Percentiles rank a stretch among this genome's conserved stretches.
phyloP scores from a whole-genome alignment of 768 basidiomycete species.

The Suillus weaverae region DNA sequence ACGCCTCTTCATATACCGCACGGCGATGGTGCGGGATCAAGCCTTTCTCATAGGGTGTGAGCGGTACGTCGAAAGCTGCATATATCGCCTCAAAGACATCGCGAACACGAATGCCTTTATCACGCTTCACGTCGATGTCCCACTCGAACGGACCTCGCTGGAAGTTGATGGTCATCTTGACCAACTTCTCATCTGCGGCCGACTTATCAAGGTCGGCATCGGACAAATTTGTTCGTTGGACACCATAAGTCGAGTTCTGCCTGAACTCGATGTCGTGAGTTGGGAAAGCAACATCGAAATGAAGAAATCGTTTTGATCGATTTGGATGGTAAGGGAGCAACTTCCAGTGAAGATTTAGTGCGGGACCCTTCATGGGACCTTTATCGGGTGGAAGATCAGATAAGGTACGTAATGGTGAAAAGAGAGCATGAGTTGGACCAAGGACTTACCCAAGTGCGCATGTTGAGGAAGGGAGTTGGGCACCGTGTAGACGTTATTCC shows the following conservation, averaged over 20 bases:
- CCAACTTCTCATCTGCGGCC: conserved; percentile 43
- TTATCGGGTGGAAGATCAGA: conserved; percentile 27
- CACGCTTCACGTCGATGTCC: conserved; percentile 44
- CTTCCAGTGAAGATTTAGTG: conserved; percentile 49
- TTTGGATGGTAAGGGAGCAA: conserved; percentile 41
- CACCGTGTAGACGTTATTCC: conserved; percentile 21
- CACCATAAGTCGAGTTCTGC: conserved; percentile 20
- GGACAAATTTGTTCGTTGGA: conserved; percentile 29
- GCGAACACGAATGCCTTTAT: conserved; percentile 48
- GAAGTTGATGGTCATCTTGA: conserved; percentile 52
- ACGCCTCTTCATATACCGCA: conserved; percentile 40
- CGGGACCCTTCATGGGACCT: conserved; percentile 42
- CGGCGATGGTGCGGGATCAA: conserved; percentile 26
- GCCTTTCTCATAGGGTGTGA: conserved; percentile 47
- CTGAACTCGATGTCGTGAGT: conserved; percentile 33
- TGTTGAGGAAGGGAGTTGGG: conserved; percentile 23
- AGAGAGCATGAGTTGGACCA: neutral
- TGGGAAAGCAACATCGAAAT: conserved; percentile 52
- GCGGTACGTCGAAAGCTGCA: conserved; percentile 43
- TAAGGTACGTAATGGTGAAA: conserved; percentile 24
- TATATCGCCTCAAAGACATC: conserved; percentile 63
- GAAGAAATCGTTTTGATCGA: conserved; percentile 37
- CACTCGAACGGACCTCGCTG: conserved; percentile 35
- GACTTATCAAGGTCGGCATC: conserved; percentile 42
- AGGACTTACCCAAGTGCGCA: conserved; percentile 26